phyloP scores from a whole-genome alignment of 345 rosid species.

The Populus alba region DNA sequence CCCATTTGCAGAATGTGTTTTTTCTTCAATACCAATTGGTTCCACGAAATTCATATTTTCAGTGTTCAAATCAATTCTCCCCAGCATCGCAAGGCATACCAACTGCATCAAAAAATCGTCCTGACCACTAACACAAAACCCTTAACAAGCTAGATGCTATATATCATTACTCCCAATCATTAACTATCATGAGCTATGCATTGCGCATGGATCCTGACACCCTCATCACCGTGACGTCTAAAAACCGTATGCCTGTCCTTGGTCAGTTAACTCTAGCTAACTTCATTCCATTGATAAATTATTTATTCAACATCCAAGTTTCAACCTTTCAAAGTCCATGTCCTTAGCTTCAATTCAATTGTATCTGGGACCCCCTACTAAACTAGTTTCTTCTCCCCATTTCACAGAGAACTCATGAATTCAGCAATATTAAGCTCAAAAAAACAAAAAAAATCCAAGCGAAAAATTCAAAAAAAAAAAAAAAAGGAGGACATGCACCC shows the following conservation, averaged over 20 bases:
- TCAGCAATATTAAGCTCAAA: not conserved
- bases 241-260: not conserved
- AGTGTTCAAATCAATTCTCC: not conserved
- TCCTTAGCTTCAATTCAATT: conserved; percentile 4
- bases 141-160: not conserved
- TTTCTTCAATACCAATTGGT: not conserved
- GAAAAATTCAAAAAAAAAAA: not conserved
- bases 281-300: no score
- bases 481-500: not conserved
- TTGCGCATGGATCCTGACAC: not conserved
- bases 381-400: not conserved
- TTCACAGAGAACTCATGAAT: not conserved
- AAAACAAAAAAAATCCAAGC: not conserved
- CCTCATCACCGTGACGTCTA: not conserved
- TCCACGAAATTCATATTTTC: no score
- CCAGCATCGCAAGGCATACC: not conserved
- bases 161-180: not conserved
- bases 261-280: not conserved
- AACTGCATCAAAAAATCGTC: no score
- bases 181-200: not conserved
- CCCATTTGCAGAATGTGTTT: not conserved
- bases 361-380: conserved; percentile 4
- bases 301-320: not conserved
- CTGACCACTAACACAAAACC: not conserved
- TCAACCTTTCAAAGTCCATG: not conserved